phyloP scores from a whole-genome alignment of 2,329 filamentous ascomycete species.

The Exophiala sp. region DNA sequence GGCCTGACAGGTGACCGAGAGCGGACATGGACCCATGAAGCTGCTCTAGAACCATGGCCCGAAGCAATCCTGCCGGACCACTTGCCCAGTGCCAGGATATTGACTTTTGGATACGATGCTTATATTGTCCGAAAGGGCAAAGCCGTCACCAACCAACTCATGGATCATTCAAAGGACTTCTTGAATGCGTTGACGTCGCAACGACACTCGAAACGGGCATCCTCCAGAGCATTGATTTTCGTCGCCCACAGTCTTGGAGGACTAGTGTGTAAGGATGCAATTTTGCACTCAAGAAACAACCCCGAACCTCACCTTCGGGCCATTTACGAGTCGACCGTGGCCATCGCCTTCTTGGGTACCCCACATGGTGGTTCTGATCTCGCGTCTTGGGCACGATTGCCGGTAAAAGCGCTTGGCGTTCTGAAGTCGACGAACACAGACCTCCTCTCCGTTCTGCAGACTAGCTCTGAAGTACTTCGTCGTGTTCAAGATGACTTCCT shows the following conservation, averaged over 20 bases:
- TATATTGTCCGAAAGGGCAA: constrained; percentile 26
- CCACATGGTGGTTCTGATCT: constrained; percentile 27
- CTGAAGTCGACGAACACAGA: not conserved
- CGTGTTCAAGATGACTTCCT: constrained; percentile 2
- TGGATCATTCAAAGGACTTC: constrained; percentile 34
- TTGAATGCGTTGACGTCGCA: constrained; percentile 29
- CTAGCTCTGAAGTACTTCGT: not conserved
- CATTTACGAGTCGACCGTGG: constrained; percentile 30
- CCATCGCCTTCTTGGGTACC: constrained; percentile 38
- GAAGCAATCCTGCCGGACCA: constrained; percentile 18
- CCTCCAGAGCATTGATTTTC: constrained; percentile 31
- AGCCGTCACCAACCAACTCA: constrained; percentile 31
- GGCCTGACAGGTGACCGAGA: constrained; percentile 28
- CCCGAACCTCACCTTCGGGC: constrained; percentile 29
- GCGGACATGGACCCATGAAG: constrained; percentile 27
- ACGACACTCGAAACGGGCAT: constrained; percentile 24
- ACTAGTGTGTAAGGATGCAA: constrained; percentile 31
- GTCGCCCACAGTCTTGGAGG: constrained; percentile 33
- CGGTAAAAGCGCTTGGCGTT: not conserved
- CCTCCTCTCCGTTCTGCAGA: constrained; percentile 1
- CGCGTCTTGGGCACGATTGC: not conserved
- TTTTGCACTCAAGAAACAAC: not conserved
- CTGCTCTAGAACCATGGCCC: constrained; percentile 25
- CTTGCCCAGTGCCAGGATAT: constrained; percentile 18
- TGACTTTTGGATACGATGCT: constrained; percentile 26